Evolutionary conservation across 208 protist species (phyloP), one percentile per base, ranked within the genome.

Genomic region (Leishmania tropica): DNA sequence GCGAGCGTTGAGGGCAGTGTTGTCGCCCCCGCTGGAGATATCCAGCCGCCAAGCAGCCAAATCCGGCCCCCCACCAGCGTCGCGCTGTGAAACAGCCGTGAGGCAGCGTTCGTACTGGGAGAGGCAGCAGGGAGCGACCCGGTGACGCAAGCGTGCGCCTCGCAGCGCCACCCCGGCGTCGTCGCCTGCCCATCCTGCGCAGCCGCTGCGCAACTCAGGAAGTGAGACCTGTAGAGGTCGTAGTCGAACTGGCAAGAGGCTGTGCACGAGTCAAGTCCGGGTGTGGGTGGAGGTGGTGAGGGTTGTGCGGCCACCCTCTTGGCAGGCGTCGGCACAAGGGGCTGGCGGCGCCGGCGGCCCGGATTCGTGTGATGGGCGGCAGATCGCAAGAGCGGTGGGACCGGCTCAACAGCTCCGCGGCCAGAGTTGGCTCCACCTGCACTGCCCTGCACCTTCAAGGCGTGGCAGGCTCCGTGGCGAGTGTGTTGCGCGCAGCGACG

Each of bases 11-110:
- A 72, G 15, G 72, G 62, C 58, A 81, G 35, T 45, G 56, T 64
- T 19, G 62, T 45, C 48, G 56, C 31, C 5, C 40, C 67, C 24
- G 35, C 51, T 6, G 19, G 24, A 4, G 15, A 48, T 4, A 62
- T 56, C 82, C 82, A 85, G 21, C 82, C 82, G 10, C 82, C 82
- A 13, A 85, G 56, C 28, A 85, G 78, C 82, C 82, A 85, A 58
- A 85, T 76, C 35, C 82, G 77, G 10, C 64, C 54, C 31, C 78
- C 53, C 35, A 85, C 60, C 70, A 68, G 37, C 19, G 82, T 85
- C 21, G 82, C 82, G 13, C 73, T 85, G 82, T 85, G 82, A 70
- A 81, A 85, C 35, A 85, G 48, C 24, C 74, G 77, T 51, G 71
- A 51, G 45, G 24, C 31, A 17, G 45, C 37, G 37, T 31, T 37